These are phyloP conservation scores for Testicularia cyperi DNA, from an alignment of 1,284 basidiomycete species.

Conservation along the genomic window DNA sequence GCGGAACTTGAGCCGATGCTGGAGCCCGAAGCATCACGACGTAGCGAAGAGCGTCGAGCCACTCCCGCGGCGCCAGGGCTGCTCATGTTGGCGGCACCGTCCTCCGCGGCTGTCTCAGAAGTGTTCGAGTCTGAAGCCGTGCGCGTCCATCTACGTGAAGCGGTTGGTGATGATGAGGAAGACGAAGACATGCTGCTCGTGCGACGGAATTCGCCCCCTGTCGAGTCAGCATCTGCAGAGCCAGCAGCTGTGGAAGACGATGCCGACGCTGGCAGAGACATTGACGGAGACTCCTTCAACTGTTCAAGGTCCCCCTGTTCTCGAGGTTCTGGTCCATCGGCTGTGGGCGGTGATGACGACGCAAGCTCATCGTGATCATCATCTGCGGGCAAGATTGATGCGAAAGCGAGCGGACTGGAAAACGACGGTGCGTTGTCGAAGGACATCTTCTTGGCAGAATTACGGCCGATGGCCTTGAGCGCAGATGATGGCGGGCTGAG, in stretches of 20 bases:
- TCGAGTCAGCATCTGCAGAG: neutral
- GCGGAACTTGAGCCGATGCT: neutral
- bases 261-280: neutral
- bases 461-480: slow-evolving; percentile 20
- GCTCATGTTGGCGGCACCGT: too few relatives aligned
- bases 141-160: neutral
- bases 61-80: neutral
- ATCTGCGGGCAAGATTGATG: slow-evolving; percentile 49
- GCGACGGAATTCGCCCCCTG: neutral
- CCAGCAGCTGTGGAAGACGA: neutral
- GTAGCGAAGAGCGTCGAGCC: neutral
- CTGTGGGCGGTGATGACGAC: too few relatives aligned
- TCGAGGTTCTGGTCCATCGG: too few relatives aligned
- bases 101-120: neutral
- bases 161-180: neutral
- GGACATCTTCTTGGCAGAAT: slow-evolving; percentile 41
- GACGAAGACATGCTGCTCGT: neutral
- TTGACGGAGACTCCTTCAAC: neutral
- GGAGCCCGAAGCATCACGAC: neutral
- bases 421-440: slow-evolving; percentile 53
- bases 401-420: slow-evolving; percentile 56
- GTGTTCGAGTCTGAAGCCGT: neutral
- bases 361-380: slow-evolving; percentile 25
- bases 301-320: neutral
- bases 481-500: slow-evolving; percentile 25